Evolutionary conservation across 2,329 filamentous ascomycete species (phyloP).

Genomic region (Talaromyces atroroseus): DNA sequence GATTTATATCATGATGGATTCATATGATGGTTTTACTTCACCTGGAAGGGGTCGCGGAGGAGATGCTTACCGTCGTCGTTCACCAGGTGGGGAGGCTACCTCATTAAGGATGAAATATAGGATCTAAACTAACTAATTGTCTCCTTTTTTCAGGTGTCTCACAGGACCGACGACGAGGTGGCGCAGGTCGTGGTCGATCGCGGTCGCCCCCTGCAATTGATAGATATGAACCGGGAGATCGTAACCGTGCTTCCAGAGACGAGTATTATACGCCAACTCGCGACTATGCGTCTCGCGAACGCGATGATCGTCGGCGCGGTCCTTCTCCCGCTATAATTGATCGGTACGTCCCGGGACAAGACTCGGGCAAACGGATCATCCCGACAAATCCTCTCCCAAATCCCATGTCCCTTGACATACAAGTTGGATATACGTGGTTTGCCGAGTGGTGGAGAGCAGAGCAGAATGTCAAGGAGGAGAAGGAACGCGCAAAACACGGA

Average conservation of each 20-base stretch:
- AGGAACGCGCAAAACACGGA: slow-evolving; percentile 56
- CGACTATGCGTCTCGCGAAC: slow-evolving; percentile 43
- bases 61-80: slow-evolving; percentile 42
- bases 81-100: slow-evolving; percentile 36
- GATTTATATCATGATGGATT: slow-evolving; percentile 35
- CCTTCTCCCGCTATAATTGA: slow-evolving; percentile 58
- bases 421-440: slow-evolving; percentile 64
- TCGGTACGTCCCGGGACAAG: slow-evolving; percentile 60
- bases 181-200: slow-evolving; percentile 45
- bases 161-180: slow-evolving; percentile 39
- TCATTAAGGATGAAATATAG: neutral
- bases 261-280: slow-evolving; percentile 49
- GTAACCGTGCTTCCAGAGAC: slow-evolving; percentile 47
- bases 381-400: slow-evolving; percentile 55
- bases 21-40: slow-evolving; percentile 43
- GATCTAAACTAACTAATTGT: neutral
- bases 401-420: slow-evolving; percentile 58
- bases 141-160: slow-evolving; percentile 18
- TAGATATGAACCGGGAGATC: slow-evolving; percentile 56
- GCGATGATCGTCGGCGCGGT: slow-evolving; percentile 53
- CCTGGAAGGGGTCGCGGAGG: slow-evolving; percentile 40
- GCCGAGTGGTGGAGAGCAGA: slow-evolving; percentile 64
- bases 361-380: slow-evolving; percentile 48
- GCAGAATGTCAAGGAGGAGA: slow-evolving; percentile 59
- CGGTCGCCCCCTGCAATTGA: slow-evolving; percentile 59